phyloP scores from a whole-genome alignment of 768 basidiomycete genomes.

The Brasilioporus rufonigricans region DNA sequence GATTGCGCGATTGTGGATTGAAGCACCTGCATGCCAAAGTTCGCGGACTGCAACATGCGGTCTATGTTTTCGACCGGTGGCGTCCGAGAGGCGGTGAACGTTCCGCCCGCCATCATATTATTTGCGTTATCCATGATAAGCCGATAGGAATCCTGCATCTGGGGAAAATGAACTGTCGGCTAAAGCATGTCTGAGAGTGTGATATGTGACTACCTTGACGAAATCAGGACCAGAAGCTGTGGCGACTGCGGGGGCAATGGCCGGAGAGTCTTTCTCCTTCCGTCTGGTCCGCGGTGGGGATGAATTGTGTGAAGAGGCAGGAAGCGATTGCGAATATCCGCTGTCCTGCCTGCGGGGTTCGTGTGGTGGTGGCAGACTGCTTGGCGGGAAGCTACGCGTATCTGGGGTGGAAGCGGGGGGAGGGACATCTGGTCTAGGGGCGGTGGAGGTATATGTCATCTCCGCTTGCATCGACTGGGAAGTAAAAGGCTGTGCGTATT shows the following conservation, averaged over 20 bases:
- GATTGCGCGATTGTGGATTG: slow-evolving; percentile 29
- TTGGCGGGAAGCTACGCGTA: slow-evolving; percentile 30
- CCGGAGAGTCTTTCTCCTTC: slow-evolving; percentile 35
- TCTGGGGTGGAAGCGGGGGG: slow-evolving; percentile 30
- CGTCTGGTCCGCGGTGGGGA: slow-evolving; percentile 36
- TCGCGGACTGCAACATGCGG: slow-evolving; percentile 44
- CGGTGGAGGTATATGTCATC: slow-evolving; percentile 33
- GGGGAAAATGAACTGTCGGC: slow-evolving; percentile 11
- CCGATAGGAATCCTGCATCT: slow-evolving; percentile 47
- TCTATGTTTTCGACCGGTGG: slow-evolving; percentile 38
- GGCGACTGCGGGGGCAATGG: slow-evolving; percentile 24
- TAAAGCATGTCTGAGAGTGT: slow-evolving; percentile 6
- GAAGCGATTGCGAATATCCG: slow-evolving; percentile 28
- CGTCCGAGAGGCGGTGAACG: slow-evolving; percentile 21
- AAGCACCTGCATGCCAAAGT: slow-evolving; percentile 34
- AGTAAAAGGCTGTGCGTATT: slow-evolving; percentile 30
- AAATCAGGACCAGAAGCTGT: slow-evolving; percentile 39
- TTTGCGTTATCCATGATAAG: slow-evolving; percentile 40
- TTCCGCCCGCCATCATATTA: slow-evolving; percentile 24
- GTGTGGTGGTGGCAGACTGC: slow-evolving; percentile 24
- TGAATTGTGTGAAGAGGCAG: slow-evolving; percentile 24
- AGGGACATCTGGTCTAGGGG: slow-evolving; percentile 33
- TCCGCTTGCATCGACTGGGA: slow-evolving; percentile 36
- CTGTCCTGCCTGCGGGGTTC: slow-evolving; percentile 35
- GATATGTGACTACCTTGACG: slow-evolving; percentile 34